Conservation (phyloP, 108 stramenopile species). For the Aureococcus anophagefferens region DNA sequence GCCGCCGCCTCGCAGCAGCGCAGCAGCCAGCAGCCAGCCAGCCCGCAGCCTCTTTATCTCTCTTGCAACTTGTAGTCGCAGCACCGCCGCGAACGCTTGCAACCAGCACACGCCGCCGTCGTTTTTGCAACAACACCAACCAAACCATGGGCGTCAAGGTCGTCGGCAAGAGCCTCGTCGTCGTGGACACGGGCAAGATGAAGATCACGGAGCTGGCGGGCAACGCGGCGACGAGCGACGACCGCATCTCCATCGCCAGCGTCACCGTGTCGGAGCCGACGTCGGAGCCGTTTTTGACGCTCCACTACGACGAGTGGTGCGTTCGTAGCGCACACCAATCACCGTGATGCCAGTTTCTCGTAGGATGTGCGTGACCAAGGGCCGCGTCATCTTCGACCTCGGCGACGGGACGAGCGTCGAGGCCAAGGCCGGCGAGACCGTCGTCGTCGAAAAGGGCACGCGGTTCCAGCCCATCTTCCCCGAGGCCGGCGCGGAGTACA, state of each 20-base stretch:
- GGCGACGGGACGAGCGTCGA: conserved; percentile 18
- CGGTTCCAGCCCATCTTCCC: conserved; percentile 59
- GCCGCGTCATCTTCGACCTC: conserved; percentile 35
- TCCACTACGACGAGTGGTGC: conserved; percentile 64
- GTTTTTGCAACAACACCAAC: too few species aligned
- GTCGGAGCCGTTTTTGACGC: conserved; percentile 58
- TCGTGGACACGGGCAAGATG: conserved; percentile 57
- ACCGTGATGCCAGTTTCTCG: too few species aligned
- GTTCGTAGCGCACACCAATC: too few species aligned
- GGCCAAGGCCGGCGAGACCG: conserved; percentile 52
- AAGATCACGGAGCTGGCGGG: conserved; percentile 59
- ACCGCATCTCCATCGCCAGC: conserved; percentile 48
- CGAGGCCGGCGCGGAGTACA: conserved; percentile 45
- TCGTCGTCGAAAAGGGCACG: conserved; percentile 48
- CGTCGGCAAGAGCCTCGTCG: conserved; percentile 47
- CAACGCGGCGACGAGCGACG: conserved; percentile 46
- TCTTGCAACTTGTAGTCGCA: too few species aligned
- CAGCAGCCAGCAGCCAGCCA: too few species aligned
- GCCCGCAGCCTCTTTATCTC: too few species aligned
- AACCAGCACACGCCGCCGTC: too few species aligned
- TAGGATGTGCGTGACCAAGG: conserved; percentile 46
- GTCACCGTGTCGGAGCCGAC: conserved; percentile 46
- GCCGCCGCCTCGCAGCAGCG: too few species aligned
- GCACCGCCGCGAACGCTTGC: too few species aligned
- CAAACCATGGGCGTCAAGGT: conserved; percentile 7